Conservation (phyloP, 768 basidiomycete genomes). For the Agaricus subrufescens region DNA sequence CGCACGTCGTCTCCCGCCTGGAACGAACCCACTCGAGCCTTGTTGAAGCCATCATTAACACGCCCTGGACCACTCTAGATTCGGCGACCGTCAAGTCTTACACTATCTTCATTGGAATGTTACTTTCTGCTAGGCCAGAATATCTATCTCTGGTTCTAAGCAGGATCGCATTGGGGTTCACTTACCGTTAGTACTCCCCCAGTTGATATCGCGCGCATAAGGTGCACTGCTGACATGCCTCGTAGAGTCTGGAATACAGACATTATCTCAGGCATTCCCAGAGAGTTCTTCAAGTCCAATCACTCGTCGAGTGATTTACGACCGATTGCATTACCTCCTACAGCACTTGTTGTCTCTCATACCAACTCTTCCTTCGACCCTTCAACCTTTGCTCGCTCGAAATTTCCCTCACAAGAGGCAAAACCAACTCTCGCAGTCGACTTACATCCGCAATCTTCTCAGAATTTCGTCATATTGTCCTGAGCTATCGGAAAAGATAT, state of each 20-base stretch:
- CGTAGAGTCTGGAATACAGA: constrained; percentile 69
- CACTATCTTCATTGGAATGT: constrained; percentile 84
- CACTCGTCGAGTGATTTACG: constrained; percentile 80
- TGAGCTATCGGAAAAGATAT: constrained; percentile 77
- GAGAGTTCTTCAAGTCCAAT: constrained; percentile 67
- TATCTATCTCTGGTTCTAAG: constrained; percentile 82
- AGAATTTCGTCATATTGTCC: constrained; percentile 83
- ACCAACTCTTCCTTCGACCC: constrained; percentile 84
- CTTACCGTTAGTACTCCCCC: constrained; percentile 64
- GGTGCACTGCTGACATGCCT: constrained; percentile 5
- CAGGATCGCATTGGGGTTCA: constrained; percentile 81
- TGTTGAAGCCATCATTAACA: constrained; percentile 78
- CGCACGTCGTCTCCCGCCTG: constrained; percentile 88
- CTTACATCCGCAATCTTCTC: constrained; percentile 88
- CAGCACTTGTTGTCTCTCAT: constrained; percentile 83
- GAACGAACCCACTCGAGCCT: constrained; percentile 76
- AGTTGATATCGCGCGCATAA: background rate
- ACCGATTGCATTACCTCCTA: constrained; percentile 83
- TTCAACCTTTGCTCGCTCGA: constrained; percentile 79
- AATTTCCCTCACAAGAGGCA: constrained; percentile 95
- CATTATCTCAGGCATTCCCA: constrained; percentile 49
- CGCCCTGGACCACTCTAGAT: constrained; percentile 95
- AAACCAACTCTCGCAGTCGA: constrained; percentile 69
- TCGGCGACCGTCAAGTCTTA: constrained; percentile 82
- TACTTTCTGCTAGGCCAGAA: constrained; percentile 88